A percentile compares a stretch with the other conserved stretches of the same genome.
Evolutionary conservation across 2,329 filamentous ascomycete species (phyloP).

Genomic region (Sclerotinia minor): DNA sequence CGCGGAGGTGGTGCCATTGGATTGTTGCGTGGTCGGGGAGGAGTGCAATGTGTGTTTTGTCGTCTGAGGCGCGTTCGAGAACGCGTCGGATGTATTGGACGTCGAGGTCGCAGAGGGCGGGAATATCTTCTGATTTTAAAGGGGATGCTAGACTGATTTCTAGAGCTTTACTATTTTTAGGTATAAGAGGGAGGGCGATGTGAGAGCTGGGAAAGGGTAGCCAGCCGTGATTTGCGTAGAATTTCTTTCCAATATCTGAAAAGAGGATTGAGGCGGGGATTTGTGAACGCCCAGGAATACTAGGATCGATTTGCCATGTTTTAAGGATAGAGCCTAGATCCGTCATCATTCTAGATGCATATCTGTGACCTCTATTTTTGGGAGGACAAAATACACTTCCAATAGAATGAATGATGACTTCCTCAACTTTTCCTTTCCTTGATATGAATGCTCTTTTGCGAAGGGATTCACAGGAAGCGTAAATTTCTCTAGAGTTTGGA

Average conservation of each 20-base stretch:
- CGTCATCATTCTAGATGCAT: constrained; percentile 73
- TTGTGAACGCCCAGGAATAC: constrained; percentile 43
- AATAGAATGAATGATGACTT: constrained; percentile 70
- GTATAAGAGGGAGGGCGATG: constrained; percentile 57
- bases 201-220: constrained; percentile 70
- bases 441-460: constrained; percentile 58
- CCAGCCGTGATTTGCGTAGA: constrained; percentile 80
- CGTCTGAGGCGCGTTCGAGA: constrained; percentile 46
- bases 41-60: constrained; percentile 61
- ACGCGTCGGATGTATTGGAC: constrained; percentile 59
- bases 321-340: constrained; percentile 60
- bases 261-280: constrained; percentile 74
- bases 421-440: constrained; percentile 46
- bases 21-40: constrained; percentile 67
- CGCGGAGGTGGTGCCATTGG: constrained; percentile 76
- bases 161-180: constrained; percentile 33
- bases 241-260: constrained; percentile 82
- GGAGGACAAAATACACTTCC: constrained; percentile 77
- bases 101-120: constrained; percentile 62
- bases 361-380: constrained; percentile 68
- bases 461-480: constrained; percentile 65
- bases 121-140: constrained; percentile 62
- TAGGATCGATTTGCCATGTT: constrained; percentile 52
- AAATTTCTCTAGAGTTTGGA: constrained; percentile 52
- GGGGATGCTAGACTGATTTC: constrained; percentile 26